phyloP scores from a whole-genome alignment of 768 basidiomycete species.

The Boletales sp. region DNA sequence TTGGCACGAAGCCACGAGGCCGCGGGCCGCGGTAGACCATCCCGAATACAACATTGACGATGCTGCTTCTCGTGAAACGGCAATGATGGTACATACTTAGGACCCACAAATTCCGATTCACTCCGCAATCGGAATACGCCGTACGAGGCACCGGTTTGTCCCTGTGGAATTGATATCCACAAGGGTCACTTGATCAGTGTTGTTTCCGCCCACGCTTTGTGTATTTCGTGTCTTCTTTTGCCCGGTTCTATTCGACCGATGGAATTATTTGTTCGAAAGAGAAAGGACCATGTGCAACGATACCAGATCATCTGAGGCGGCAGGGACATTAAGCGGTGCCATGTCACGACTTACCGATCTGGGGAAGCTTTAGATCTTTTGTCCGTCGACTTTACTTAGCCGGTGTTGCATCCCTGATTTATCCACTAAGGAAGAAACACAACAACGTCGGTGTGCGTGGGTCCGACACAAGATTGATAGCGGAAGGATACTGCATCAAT shows the following conservation, averaged over 20 bases:
- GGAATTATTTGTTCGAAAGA: slow-evolving; percentile 2
- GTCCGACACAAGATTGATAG: too few species aligned
- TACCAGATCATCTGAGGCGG: neutral
- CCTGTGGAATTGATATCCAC: neutral
- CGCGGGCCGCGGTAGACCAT: slow-evolving; percentile 13
- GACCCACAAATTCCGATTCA: neutral
- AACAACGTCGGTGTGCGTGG: too few species aligned
- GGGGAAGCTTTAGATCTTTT: too few species aligned
- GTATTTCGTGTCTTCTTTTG: too few species aligned
- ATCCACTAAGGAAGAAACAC: neutral
- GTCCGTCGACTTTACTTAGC: slow-evolving; percentile 1
- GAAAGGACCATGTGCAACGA: slow-evolving; percentile 9
- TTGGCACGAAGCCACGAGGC: slow-evolving; percentile 18
- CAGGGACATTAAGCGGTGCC: neutral
- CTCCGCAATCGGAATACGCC: neutral
- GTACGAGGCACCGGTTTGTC: neutral
- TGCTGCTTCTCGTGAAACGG: slow-evolving; percentile 1
- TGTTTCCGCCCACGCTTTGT: too few species aligned
- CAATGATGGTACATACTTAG: neutral
- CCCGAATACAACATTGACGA: neutral
- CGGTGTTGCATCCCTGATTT: neutral
- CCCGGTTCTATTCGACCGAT: neutral
- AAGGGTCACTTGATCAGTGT: neutral
- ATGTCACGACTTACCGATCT: neutral
- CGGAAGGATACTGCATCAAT: neutral